Conservation (phyloP, 306 rosid species). For the Casuarina equisetifolia region DNA sequence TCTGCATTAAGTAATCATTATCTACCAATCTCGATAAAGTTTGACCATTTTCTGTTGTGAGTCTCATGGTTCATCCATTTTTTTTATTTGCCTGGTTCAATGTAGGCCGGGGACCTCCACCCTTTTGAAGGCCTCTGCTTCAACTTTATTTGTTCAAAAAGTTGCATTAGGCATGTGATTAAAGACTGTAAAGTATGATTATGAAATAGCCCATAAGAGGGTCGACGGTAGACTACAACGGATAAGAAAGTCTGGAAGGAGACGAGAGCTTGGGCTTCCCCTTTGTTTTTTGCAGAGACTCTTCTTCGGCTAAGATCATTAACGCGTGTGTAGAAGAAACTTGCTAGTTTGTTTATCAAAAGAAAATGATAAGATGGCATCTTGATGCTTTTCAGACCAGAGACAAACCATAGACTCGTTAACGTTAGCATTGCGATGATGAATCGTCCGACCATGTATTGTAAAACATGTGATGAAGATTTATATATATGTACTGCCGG, state of each 20-base stretch:
- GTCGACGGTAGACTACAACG: background rate
- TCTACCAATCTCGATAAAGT: background rate
- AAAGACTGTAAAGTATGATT: background rate
- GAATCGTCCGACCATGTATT: background rate
- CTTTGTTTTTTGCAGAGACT: background rate
- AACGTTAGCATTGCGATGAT: background rate
- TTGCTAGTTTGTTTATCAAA: too few relatives aligned
- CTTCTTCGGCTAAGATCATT: too few relatives aligned
- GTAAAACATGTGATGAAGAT: background rate
- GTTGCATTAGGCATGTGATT: background rate
- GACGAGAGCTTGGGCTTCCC: background rate
- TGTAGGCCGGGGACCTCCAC: conserved; percentile 5
- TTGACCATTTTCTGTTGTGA: background rate
- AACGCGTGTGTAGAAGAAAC: background rate
- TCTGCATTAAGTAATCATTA: background rate
- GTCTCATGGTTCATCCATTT: background rate
- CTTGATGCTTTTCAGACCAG: background rate
- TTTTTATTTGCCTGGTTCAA: background rate
- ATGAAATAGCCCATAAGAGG: background rate
- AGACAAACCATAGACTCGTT: background rate
- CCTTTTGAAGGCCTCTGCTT: background rate
- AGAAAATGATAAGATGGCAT: too few relatives aligned
- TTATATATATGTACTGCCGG: too few relatives aligned
- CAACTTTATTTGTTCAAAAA: background rate
- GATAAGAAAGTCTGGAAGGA: background rate